Evolutionary conservation across 1,284 basidiomycete species (phyloP).

Genomic region (Sporisorium graminicola): DNA sequence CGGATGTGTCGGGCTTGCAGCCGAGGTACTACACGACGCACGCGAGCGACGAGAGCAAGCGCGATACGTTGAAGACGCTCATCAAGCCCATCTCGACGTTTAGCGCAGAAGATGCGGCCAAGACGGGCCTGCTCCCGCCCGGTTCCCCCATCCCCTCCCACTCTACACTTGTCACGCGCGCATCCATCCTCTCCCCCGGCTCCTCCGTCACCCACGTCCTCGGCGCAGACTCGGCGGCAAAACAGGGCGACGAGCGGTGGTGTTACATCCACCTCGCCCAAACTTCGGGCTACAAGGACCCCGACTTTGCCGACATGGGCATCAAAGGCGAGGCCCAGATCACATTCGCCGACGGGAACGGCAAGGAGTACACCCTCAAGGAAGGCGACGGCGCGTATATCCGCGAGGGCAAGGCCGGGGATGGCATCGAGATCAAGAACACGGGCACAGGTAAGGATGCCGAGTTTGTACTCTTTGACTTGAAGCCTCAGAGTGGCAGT

Average conservation of each 20-base stretch:
- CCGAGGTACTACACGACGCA: slow-evolving; percentile 59
- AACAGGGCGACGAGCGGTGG: slow-evolving; percentile 44
- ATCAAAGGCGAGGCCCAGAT: slow-evolving; percentile 70
- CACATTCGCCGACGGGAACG: slow-evolving; percentile 72
- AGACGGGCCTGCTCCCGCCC: slow-evolving; percentile 38
- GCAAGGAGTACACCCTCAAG: slow-evolving; percentile 70
- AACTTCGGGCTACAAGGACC: slow-evolving; percentile 48
- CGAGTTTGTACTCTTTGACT: slow-evolving; percentile 50
- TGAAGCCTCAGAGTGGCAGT: slow-evolving; percentile 9
- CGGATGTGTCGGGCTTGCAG: slow-evolving; percentile 28
- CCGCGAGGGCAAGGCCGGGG: slow-evolving; percentile 32
- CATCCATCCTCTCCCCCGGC: slow-evolving; percentile 42
- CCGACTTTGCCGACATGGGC: slow-evolving; percentile 69
- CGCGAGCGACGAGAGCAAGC: slow-evolving; percentile 44
- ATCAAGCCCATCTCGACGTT: slow-evolving; percentile 51
- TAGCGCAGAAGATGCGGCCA: slow-evolving; percentile 14
- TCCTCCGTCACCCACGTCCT: slow-evolving; percentile 39
- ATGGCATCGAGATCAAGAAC: slow-evolving; percentile 31
- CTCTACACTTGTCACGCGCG: slow-evolving; percentile 45
- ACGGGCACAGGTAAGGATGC: slow-evolving; percentile 19
- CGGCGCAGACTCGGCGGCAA: slow-evolving; percentile 43
- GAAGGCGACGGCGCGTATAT: slow-evolving; percentile 57
- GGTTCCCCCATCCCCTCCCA: slow-evolving; percentile 54
- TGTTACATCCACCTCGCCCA: slow-evolving; percentile 60
- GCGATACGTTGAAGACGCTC: slow-evolving; percentile 51